Base-by-base conservation (phyloP, 176 grass and related monocot genomes). In the Musa schizocarpa region DNA sequence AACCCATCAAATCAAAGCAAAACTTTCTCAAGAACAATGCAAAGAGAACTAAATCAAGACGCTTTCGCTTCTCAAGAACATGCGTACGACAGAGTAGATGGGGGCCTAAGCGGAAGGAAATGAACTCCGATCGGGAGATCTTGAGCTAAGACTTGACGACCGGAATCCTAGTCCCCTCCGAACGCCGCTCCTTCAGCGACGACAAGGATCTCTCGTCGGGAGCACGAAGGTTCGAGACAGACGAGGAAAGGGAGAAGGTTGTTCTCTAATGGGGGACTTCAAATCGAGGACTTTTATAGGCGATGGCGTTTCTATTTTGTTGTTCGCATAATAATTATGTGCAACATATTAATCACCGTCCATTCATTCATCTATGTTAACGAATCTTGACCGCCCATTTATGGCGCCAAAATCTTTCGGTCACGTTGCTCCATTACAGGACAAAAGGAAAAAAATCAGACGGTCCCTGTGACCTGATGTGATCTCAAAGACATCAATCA, bases 241-340 rank as follows among this genome's bases (percentile, higher is more conserved):
- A 53, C 21, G 52, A 22, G 20, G 71, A 55, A 2, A 50, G 23
- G 51, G 10, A 49, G 34, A 50, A 14, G 51, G 21, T 53, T 9
- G 71, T 21, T 73, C 43, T 73, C 51, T 20, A 12, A 53, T 17
- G n/a, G 51, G 2, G 50, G 71, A 54, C 24, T 70, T 73, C 71
- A 73, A 73, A 73, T 54, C 51, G 20, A 26, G 50, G 52, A 52
- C 29, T 73, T 54, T 21, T 73, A 73, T 73, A 73, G 52, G 71
- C n/a, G 29, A 49, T 9, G 48, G 51, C 29, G 54, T 14, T 51
- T 34, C 29, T 4, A 34, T 34, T 34, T 34, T 34, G 29, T 59
- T 59, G 57, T 59, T 16, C 57, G 16, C 57, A 59, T 20, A 20
- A 19, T 5, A 34, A 34, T 16, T 17, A 7, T 20, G 0, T 59